Evolutionary conservation across 352 stramenopile species (phyloP), one percentile per base, ranked within the genome.

Genomic region (Phytopythium boreale): DNA sequence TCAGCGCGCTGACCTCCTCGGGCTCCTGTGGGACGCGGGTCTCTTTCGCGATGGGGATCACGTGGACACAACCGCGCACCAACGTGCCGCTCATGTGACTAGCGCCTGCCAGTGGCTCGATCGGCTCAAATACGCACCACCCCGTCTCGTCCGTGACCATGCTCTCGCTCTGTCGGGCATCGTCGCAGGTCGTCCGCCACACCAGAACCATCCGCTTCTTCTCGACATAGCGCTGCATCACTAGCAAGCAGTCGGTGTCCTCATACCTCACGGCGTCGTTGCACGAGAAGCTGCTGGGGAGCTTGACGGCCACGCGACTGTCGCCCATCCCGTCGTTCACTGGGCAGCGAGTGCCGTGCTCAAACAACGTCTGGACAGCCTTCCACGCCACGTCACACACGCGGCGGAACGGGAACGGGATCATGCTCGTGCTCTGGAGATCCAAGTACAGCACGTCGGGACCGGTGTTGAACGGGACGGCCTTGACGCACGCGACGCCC

Each of bases 61-160:
- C 51, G 26, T 57, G 51, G 27, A 57, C 27, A 10, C 51, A 57
- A 17, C 51, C 51, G 5, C 51, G 51, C 27, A 43, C 51, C 7
- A 57, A 17, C 17, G 51, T 57, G 17, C 51, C 51, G 12, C 47
- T 34, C 22, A 53, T 20, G 47, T 34, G 22, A 7, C 9, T 2
- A 58, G 52, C 34, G 2, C 52, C 47, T 11, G 31, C n/a, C 1
- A 7, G 17, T 2, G 52, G 9, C 6, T 58, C 17, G 19, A 58
- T 19, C 27, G 51, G 36, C 34, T 60, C 55, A 11, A 60, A 46
- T 17, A 60, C 55, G 55, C 55, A 60, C 55, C 55, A 60, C 0
- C 55, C 37, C 14, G 55, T 60, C 55, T 60, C 55, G 34, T 60
- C 55, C 34, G 55, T 60, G 22, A 60, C 37, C 36, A 60, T 49